A percentile compares a stretch with the other conserved stretches of the same genome.
These are phyloP conservation scores for Clarireedia paspali DNA, from an alignment of 2,329 filamentous ascomycete genomes.

Conservation along the genomic window DNA sequence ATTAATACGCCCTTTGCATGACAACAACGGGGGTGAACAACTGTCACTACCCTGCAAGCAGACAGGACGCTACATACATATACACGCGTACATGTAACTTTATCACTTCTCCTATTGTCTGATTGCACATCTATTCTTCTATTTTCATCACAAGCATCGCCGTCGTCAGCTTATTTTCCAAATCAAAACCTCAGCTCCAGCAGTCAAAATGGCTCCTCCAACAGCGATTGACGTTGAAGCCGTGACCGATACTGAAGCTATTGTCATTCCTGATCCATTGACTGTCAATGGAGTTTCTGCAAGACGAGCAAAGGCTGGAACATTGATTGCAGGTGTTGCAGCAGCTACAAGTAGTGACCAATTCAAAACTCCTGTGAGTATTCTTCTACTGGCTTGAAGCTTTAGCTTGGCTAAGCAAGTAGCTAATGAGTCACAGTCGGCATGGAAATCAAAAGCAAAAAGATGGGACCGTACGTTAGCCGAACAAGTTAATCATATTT, in stretches of 20 bases:
- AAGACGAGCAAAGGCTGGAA: conserved; percentile 63
- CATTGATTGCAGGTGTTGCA: conserved; percentile 67
- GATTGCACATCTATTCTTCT: background rate
- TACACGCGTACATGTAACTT: background rate
- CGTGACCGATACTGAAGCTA: conserved; percentile 36
- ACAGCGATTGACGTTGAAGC: conserved; percentile 29
- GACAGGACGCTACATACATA: no score
- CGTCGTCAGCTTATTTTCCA: background rate
- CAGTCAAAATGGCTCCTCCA: conserved; percentile 35
- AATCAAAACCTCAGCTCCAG: background rate
- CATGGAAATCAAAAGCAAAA: conserved; percentile 67
- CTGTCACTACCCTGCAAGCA: conserved; percentile 4
- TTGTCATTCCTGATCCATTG: conserved; percentile 34
- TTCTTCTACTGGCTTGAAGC: background rate
- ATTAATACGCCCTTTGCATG: conserved; percentile 2
- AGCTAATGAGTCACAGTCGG: conserved; percentile 32
- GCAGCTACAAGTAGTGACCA: conserved; percentile 71
- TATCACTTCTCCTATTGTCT: background rate
- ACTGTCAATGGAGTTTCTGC: conserved; percentile 60
- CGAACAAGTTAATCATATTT: conserved; percentile 11
- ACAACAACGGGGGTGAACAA: conserved; percentile 1
- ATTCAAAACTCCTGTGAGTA: conserved; percentile 67
- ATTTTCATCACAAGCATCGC: background rate
- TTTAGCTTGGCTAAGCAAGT: background rate
- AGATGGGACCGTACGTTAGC: conserved; percentile 70